These are phyloP conservation scores for Coniferiporia weirii DNA, from an alignment of 1,284 basidiomycete genomes.

Conservation along the genomic window DNA sequence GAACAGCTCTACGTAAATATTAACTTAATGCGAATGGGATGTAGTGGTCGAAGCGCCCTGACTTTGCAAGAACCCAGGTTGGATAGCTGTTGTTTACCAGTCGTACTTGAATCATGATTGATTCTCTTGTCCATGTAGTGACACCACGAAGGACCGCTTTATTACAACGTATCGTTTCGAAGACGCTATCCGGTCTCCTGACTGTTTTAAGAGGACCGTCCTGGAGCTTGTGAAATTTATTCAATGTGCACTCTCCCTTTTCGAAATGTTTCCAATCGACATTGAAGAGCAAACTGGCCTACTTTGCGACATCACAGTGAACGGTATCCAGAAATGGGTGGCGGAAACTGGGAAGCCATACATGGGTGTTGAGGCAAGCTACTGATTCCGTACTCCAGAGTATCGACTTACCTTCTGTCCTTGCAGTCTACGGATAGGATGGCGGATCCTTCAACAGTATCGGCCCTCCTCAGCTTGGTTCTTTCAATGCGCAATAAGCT, in stretches of 20 bases:
- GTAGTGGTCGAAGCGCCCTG: constrained; percentile 66
- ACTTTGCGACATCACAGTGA: constrained; percentile 67
- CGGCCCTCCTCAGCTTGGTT: constrained; percentile 63
- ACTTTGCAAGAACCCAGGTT: constrained; percentile 71
- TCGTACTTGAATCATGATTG: neutral
- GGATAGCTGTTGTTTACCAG: constrained; percentile 17
- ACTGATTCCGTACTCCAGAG: no score
- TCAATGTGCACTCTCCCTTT: constrained; percentile 63
- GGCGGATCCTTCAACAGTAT: constrained; percentile 64
- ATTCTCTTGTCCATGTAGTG: constrained; percentile 35
- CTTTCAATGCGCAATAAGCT: constrained; percentile 64
- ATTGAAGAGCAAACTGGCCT: constrained; percentile 51
- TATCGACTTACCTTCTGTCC: neutral
- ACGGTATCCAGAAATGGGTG: constrained; percentile 64
- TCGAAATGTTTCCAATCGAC: constrained; percentile 50
- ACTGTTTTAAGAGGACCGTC: constrained; percentile 53
- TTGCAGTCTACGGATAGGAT: constrained; percentile 63
- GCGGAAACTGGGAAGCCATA: constrained; percentile 55
- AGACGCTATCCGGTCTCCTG: constrained; percentile 32
- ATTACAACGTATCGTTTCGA: constrained; percentile 60
- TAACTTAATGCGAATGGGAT: constrained; percentile 72
- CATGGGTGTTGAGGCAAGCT: constrained; percentile 52
- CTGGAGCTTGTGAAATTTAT: constrained; percentile 69
- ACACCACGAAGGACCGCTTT: constrained; percentile 74
- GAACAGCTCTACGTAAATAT: constrained; percentile 74